phyloP scores from a whole-genome alignment of 208 protist species.

The Leishmania mexicana region DNA sequence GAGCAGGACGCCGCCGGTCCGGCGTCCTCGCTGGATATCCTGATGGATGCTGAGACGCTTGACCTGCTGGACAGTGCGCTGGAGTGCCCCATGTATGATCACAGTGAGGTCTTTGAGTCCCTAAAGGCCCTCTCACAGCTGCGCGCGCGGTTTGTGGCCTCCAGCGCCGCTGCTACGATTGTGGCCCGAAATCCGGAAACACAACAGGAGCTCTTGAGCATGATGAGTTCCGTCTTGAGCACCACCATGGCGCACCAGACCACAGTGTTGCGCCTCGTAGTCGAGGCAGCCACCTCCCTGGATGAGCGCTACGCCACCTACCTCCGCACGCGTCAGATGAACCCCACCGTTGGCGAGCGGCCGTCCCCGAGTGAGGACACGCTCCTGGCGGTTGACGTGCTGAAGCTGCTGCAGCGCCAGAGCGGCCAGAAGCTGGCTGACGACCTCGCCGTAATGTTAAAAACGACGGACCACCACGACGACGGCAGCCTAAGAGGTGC shows the following conservation, averaged over 20 bases:
- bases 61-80: conserved; percentile 12
- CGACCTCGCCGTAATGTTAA: not conserved
- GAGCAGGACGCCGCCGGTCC: conserved; percentile 24
- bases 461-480: not conserved
- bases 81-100: conserved; percentile 20
- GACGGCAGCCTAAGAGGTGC: too few relatives aligned
- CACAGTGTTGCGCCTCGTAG: conserved; percentile 5
- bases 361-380: conserved; percentile 15
- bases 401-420: conserved; percentile 14
- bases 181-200: conserved; percentile 17
- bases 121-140: conserved; percentile 23
- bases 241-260: conserved; percentile 32
- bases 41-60: conserved; percentile 27
- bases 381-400: conserved; percentile 20
- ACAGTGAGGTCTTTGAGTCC: conserved; percentile 10
- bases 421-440: not conserved
- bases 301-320: conserved; percentile 13
- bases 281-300: not conserved
- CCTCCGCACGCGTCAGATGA: conserved; percentile 22
- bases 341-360: not conserved
- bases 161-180: not conserved
- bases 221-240: conserved; percentile 31
- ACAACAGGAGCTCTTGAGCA: conserved; percentile 30
- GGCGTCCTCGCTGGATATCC: conserved; percentile 26
- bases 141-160: conserved; percentile 12